Evolutionary conservation across 1,284 basidiomycete species (phyloP).

Genomic region (Xanthoconium separans): DNA sequence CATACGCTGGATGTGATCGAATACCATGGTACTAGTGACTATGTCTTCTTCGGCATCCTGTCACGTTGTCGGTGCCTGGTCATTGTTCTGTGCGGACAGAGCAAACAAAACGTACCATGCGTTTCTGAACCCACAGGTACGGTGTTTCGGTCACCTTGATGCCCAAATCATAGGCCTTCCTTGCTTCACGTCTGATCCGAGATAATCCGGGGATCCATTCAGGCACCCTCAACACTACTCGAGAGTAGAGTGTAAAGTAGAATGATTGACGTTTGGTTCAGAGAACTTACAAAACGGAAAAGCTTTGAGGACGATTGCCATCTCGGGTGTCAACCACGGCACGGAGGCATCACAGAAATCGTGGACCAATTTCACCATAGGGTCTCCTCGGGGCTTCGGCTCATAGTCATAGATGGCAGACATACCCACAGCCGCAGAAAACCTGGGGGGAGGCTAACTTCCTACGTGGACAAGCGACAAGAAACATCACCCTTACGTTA

Average conservation of each 20-base stretch:
- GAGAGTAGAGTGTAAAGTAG: neutral
- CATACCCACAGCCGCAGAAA: neutral
- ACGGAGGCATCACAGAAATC: neutral
- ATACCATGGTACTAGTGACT: conserved; percentile 7
- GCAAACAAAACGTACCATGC: conserved; percentile 5
- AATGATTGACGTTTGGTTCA: neutral
- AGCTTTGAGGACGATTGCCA: conserved; percentile 1
- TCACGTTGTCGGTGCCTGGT: neutral
- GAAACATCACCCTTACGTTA: neutral
- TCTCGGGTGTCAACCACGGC: neutral
- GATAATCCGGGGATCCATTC: conserved; percentile 15
- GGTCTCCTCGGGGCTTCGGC: neutral
- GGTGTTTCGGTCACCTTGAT: conserved; percentile 11
- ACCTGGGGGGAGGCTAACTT: neutral
- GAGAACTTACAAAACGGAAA: conserved; percentile 18
- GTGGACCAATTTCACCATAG: neutral
- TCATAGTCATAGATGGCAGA: conserved; percentile 1
- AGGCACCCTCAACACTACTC: conserved; percentile 16
- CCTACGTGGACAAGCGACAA: neutral
- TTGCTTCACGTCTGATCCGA: neutral
- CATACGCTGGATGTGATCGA: conserved; percentile 16
- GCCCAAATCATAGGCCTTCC: neutral
- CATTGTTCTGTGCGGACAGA: no score
- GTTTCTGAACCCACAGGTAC: conserved; percentile 11
- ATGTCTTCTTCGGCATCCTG: neutral